Conservation (phyloP, 2,329 filamentous ascomycete species). For the Aureobasidium mangrovei region DNA sequence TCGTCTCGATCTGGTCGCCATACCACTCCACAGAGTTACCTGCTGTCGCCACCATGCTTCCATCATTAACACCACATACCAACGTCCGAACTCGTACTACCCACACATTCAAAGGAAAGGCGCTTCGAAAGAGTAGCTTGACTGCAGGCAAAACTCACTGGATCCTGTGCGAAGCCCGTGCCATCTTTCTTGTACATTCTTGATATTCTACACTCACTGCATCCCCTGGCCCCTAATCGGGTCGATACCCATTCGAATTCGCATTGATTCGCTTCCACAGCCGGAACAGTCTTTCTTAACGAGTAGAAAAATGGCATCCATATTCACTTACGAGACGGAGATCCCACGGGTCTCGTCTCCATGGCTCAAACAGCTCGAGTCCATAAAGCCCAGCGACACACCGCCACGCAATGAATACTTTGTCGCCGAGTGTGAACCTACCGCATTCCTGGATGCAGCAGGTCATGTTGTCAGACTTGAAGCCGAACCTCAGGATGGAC, state of each 20-base stretch:
- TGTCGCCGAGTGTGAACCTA: background rate
- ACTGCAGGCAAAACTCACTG: background rate
- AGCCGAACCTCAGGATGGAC: conserved; percentile 86
- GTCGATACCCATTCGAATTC: too few species aligned
- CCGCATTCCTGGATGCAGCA: conserved; percentile 20
- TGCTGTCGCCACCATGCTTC: conserved; percentile 40
- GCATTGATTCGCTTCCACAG: too few species aligned
- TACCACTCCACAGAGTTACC: background rate
- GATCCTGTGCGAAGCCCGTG: too few species aligned
- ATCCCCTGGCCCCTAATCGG: too few species aligned
- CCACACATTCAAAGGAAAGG: conserved; percentile 29
- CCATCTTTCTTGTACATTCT: too few species aligned
- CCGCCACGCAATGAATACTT: background rate
- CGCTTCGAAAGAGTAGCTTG: background rate
- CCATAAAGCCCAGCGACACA: background rate
- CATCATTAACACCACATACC: conserved; percentile 38
- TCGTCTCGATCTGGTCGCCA: background rate
- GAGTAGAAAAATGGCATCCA: conserved; percentile 62
- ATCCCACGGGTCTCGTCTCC: conserved; percentile 83
- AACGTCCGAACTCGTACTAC: conserved; percentile 44
- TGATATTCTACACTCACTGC: too few species aligned
- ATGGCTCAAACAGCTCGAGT: conserved; percentile 49
- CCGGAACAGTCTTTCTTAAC: background rate
- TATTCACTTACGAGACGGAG: conserved; percentile 90
- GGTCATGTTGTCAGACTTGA: conserved; percentile 60